A percentile compares a stretch with the other conserved stretches of the same genome.
Conservation (phyloP, 2,329 filamentous ascomycete genomes). For the Phaeosphaeriaceae sp. region DNA sequence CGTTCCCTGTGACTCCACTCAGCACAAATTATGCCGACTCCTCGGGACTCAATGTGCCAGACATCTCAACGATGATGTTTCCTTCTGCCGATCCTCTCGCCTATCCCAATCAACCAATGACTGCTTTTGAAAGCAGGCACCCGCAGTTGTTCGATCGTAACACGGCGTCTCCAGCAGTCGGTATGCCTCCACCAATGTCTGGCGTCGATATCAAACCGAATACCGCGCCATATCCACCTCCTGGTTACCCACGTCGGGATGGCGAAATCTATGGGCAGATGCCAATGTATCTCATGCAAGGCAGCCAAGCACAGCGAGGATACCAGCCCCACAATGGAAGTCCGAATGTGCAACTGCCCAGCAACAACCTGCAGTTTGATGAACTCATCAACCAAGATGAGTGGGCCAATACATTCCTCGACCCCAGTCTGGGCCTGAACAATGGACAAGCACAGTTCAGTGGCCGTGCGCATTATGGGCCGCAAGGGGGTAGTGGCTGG, state of each 20-base stretch:
- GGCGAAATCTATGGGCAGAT: slow-evolving; percentile 76
- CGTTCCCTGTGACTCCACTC: slow-evolving; percentile 40
- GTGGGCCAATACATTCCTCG: slow-evolving; percentile 50
- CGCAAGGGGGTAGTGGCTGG: slow-evolving; percentile 30
- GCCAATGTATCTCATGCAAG: slow-evolving; percentile 74
- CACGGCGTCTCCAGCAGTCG: slow-evolving; percentile 24
- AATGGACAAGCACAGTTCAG: slow-evolving; percentile 28
- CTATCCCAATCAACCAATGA: slow-evolving; percentile 79
- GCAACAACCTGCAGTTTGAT: slow-evolving; percentile 43
- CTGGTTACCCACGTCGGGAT: slow-evolving; percentile 51
- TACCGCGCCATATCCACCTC: slow-evolving; percentile 30
- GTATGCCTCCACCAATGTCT: slow-evolving; percentile 28
- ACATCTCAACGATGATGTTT: slow-evolving; percentile 82
- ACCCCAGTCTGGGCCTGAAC: slow-evolving; percentile 41
- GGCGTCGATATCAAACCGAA: slow-evolving; percentile 40
- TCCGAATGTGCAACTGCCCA: slow-evolving; percentile 30
- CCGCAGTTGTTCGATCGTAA: slow-evolving; percentile 37
- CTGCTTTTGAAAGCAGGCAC: slow-evolving; percentile 59
- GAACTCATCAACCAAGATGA: slow-evolving; percentile 50
- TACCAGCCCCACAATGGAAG: slow-evolving; percentile 35
- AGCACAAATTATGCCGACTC: slow-evolving; percentile 39
- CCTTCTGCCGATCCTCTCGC: slow-evolving; percentile 79
- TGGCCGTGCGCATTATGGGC: slow-evolving; percentile 24
- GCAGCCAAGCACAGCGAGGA: slow-evolving; percentile 31
- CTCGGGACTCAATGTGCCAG: slow-evolving; percentile 54